phyloP scores from a whole-genome alignment of 2,329 filamentous ascomycete species.

The Thermoascus crustaceus region DNA sequence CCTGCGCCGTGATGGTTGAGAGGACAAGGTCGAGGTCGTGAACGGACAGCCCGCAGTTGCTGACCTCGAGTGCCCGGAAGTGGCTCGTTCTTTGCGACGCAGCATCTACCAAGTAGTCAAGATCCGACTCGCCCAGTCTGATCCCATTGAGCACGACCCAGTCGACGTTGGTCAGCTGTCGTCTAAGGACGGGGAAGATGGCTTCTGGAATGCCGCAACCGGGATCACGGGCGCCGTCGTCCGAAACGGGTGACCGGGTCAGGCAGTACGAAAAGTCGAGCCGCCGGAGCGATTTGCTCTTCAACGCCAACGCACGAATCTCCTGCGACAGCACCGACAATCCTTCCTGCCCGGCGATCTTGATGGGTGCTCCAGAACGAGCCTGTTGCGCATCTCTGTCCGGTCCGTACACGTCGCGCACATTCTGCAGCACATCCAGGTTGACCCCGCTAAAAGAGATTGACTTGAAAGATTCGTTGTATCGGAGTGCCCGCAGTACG shows the following conservation, averaged over 20 bases:
- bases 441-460: slow-evolving; percentile 60
- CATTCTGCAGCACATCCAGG: slow-evolving; percentile 56
- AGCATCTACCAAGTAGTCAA: slow-evolving; percentile 59
- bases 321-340: slow-evolving; percentile 60
- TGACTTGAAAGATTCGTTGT: slow-evolving; percentile 60
- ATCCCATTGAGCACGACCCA: slow-evolving; percentile 64
- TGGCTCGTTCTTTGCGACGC: slow-evolving; percentile 57
- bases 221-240: slow-evolving; percentile 45
- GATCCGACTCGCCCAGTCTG: slow-evolving; percentile 60
- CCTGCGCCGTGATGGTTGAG: slow-evolving; percentile 56
- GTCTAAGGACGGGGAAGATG: slow-evolving; percentile 58
- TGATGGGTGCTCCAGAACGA: slow-evolving; percentile 49
- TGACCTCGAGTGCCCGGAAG: slow-evolving; percentile 59
- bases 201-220: slow-evolving; percentile 64
- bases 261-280: slow-evolving; percentile 60
- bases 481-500: slow-evolving; percentile 60
- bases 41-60: slow-evolving; percentile 49
- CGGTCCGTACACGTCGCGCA: slow-evolving; percentile 51
- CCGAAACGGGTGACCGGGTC: slow-evolving; percentile 46
- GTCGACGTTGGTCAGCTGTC: slow-evolving; percentile 60
- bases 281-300: slow-evolving; percentile 54
- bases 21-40: slow-evolving; percentile 50
- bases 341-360: slow-evolving; percentile 45
- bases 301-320: slow-evolving; percentile 57
- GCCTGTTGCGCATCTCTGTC: slow-evolving; percentile 56